Conservation (phyloP, 768 basidiomycete species). For the Austroboletus eburneus region DNA sequence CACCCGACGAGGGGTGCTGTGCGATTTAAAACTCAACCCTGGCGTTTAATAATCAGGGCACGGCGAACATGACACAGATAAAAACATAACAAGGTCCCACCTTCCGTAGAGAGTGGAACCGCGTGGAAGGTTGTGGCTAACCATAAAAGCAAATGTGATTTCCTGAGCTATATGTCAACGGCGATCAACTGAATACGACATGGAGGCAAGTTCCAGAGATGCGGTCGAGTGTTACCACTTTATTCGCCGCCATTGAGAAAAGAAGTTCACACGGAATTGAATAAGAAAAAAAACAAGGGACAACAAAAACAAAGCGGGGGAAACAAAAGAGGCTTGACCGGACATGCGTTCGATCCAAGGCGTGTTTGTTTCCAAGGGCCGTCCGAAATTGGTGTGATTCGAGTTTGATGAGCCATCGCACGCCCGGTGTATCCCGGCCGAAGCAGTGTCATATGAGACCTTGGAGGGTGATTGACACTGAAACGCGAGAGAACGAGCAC, state of each 20-base stretch:
- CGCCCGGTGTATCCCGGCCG: conserved; percentile 11
- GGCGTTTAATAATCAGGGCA: not conserved
- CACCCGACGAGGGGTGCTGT: conserved; percentile 34
- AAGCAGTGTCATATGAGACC: conserved; percentile 8
- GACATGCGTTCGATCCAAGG: conserved; percentile 1
- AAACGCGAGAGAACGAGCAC: conserved; percentile 19
- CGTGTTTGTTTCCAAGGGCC: conserved; percentile 8
- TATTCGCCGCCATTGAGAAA: conserved; percentile 9
- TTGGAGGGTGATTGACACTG: conserved; percentile 14
- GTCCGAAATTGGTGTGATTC: conserved; percentile 6
- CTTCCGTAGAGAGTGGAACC: conserved; percentile 19
- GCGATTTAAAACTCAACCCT: conserved; percentile 8
- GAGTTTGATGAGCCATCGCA: conserved; percentile 2
- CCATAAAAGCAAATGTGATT: conserved; percentile 31
- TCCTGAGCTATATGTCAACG: conserved; percentile 29
- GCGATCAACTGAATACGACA: conserved; percentile 35
- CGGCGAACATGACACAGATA: conserved; percentile 10
- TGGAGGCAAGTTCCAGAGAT: conserved; percentile 26
- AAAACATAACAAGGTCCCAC: conserved; percentile 11
- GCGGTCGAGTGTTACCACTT: conserved; percentile 6
- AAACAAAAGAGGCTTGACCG: conserved; percentile 8
- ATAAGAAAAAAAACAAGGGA: conserved; percentile 15
- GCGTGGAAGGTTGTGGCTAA: conserved; percentile 22
- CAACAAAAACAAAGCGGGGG: conserved; percentile 19
- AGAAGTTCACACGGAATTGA: conserved; percentile 18